Percentiles rank a stretch among this genome's conserved stretches.
Conservation (phyloP, 1,284 basidiomycete species). For the Phellopilus nigrolimitatus region DNA sequence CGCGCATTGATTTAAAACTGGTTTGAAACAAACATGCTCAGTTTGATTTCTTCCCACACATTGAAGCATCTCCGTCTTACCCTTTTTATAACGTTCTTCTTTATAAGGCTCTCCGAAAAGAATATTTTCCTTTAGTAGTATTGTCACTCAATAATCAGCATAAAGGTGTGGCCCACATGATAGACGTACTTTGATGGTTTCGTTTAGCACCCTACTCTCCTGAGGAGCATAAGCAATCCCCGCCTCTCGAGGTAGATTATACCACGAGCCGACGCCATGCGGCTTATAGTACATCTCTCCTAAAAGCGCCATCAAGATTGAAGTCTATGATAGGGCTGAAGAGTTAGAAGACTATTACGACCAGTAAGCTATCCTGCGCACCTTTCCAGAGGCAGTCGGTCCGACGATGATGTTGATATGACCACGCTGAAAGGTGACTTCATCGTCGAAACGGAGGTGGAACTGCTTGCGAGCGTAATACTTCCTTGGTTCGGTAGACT, state of each 20-base stretch:
- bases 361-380: neutral
- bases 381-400: conserved; percentile 18
- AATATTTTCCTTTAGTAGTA: conserved; percentile 40
- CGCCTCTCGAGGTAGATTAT: conserved; percentile 38
- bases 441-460: conserved; percentile 13
- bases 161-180: neutral
- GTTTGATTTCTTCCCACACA: neutral
- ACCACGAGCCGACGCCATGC: conserved; percentile 31
- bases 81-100: conserved; percentile 43
- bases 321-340: conserved; percentile 8
- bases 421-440: conserved; percentile 12
- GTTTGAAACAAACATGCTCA: conserved; percentile 25
- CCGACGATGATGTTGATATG: conserved; percentile 18
- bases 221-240: conserved; percentile 44
- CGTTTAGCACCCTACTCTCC: conserved; percentile 40
- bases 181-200: conserved; percentile 20
- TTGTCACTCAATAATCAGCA: neutral
- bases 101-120: conserved; percentile 48
- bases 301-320: conserved; percentile 17
- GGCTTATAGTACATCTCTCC: conserved; percentile 20
- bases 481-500: too few relatives aligned
- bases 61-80: conserved; percentile 13
- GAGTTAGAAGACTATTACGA: neutral
- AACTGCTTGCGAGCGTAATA: conserved; percentile 9
- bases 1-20: conserved; percentile 58